These are phyloP conservation scores for Hypholoma fasciculare DNA, from an alignment of 768 basidiomycete species.

Conservation along the genomic window DNA sequence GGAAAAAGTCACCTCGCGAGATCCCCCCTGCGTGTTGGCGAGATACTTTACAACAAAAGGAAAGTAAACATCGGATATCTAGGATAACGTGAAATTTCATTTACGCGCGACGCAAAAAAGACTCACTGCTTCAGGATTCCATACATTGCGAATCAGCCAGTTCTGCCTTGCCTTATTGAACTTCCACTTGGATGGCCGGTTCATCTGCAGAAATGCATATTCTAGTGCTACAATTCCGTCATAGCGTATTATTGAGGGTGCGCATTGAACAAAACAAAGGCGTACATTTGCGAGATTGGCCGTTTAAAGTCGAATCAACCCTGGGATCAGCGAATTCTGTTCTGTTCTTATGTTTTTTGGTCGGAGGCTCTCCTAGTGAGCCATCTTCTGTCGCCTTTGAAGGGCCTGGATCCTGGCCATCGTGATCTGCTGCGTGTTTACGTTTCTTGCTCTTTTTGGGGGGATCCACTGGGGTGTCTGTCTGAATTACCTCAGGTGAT, in stretches of 20 bases:
- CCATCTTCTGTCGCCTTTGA: not conserved
- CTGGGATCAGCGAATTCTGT: conserved; percentile 45
- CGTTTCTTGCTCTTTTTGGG: conserved; percentile 17
- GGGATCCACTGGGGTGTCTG: conserved; percentile 1
- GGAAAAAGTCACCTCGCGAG: conserved; percentile 16
- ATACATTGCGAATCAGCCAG: conserved; percentile 70
- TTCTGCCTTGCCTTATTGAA: conserved; percentile 77
- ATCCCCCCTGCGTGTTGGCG: conserved; percentile 22
- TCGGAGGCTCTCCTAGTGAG: conserved; percentile 13
- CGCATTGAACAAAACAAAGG: too few species aligned
- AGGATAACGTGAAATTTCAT: not conserved
- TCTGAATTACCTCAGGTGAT: not conserved
- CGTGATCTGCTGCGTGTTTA: conserved; percentile 11
- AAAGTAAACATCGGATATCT: conserved; percentile 24
- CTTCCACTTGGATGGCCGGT: conserved; percentile 56
- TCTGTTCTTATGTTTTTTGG: conserved; percentile 41
- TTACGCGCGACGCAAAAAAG: not conserved
- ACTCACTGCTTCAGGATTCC: conserved; percentile 48
- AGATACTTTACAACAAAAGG: conserved; percentile 25
- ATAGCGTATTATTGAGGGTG: too few species aligned
- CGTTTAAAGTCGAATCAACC: conserved; percentile 34
- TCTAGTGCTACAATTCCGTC: conserved; percentile 31
- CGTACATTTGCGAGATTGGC: conserved; percentile 44
- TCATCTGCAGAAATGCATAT: conserved; percentile 58
- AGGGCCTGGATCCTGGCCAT: conserved; percentile 11